Conservation (phyloP, 805 yeast genomes). For the Cephaloascus albidus region DNA sequence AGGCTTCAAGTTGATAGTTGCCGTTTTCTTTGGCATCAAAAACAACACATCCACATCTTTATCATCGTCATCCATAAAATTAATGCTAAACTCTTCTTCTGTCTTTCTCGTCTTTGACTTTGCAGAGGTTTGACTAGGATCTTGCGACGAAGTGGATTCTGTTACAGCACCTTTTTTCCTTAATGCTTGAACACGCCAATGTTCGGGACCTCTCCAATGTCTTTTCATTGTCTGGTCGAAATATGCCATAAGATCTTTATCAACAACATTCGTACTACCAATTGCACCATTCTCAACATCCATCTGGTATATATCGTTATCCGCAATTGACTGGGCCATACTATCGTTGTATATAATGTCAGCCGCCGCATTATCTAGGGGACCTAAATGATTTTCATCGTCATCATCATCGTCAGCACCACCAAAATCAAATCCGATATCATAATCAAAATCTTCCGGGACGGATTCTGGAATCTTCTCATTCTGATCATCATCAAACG, state of each 20-base stretch:
- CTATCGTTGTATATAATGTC: slow-evolving; percentile 11
- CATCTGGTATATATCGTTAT: too few species aligned
- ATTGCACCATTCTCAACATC: slow-evolving; percentile 6
- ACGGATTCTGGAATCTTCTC: slow-evolving; percentile 5
- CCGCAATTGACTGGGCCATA: slow-evolving; percentile 1
- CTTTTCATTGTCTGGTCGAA: slow-evolving; percentile 64
- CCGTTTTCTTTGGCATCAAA: slow-evolving; percentile 8
- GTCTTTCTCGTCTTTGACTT: slow-evolving; percentile 22
- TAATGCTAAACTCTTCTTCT: slow-evolving; percentile 4
- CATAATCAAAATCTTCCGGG: slow-evolving; percentile 5
- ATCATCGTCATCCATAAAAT: slow-evolving; percentile 16
- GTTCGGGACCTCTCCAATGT: slow-evolving; percentile 90
- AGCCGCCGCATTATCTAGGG: slow-evolving; percentile 10
- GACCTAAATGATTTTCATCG: slow-evolving; percentile 9
- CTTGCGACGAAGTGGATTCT: not conserved
- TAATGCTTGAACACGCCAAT: slow-evolving; percentile 73
- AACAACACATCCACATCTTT: slow-evolving; percentile 24
- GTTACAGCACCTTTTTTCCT: slow-evolving; percentile 20
- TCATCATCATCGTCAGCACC: slow-evolving; percentile 10
- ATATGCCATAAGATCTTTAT: slow-evolving; percentile 64
- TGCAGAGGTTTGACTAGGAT: slow-evolving; percentile 3
- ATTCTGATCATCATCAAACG: slow-evolving; percentile 2
- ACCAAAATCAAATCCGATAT: slow-evolving; percentile 7
- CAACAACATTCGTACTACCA: slow-evolving; percentile 20
- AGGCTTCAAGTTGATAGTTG: not conserved